Evolutionary conservation across 768 basidiomycete species (phyloP), one percentile per base, ranked within the genome.

Genomic region (Mycena indigotica): DNA sequence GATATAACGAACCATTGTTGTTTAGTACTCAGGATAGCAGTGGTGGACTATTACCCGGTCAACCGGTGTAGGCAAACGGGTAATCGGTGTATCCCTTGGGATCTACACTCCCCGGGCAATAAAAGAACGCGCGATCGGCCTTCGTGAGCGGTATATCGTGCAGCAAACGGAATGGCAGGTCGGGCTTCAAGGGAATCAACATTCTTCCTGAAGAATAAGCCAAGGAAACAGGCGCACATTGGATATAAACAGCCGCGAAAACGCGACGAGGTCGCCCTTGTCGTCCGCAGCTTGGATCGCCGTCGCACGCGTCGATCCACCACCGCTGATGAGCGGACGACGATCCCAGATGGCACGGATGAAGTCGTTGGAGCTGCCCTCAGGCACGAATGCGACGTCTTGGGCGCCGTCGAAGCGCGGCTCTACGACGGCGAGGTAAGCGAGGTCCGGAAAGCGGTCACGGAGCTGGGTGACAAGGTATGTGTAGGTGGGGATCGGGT

Each of bases 361-460:
- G 57, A 77, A 76, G 49, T 73, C 73, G 44, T 75, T 78, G 1
- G 61, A 67, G 40, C 65, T 57, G 3, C 54, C 56, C 0, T 32
- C 63, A 3, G 45, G 51, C 32, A 28, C 35, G 12, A 15, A 17
- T 10, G 26, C 39, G 24, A 50, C 28, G 32, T 40, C 53, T 15
- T 48, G 50, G 39, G 38, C 17, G 50, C 66, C 67, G 53, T 63
- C 55, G 3, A 55, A 55, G n/a, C 66, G 67, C 1, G 77, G 70
- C 62, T 81, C 77, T 29, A 73, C 64, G 29, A 76, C 64, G 57
- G 82, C 80, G 2, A 83, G 57, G 69, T 81, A 84, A 4, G 80
- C 78, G 21, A 83, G 65, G 10, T 71, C 61, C 13, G 77, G 76
- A 48, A 69, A 69, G 23, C 69, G 71, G 30, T 62, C 54, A 8